Percentiles rank a stretch among this genome's conserved stretches.
phyloP scores from a whole-genome alignment of 2,329 filamentous ascomycete species.

The Colletotrichum magnum region DNA sequence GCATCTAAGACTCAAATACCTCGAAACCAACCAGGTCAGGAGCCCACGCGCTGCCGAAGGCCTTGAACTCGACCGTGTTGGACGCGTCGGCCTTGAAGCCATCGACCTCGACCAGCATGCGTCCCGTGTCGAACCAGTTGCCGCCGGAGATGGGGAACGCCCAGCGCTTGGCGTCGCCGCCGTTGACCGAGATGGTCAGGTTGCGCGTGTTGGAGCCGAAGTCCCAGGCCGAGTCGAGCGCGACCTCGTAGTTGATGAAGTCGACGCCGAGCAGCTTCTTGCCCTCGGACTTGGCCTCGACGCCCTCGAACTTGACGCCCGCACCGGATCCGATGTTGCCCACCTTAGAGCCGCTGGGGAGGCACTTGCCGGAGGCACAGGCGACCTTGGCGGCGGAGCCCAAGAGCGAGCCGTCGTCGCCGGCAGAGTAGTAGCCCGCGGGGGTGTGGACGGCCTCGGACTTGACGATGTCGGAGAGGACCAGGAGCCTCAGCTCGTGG shows the following conservation, averaged over 20 bases:
- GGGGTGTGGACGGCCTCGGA: constrained; percentile 43
- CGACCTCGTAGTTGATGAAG: constrained; percentile 68
- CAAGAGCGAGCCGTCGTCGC: constrained; percentile 50
- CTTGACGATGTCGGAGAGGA: constrained; percentile 52
- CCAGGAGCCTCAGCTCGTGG: constrained; percentile 57
- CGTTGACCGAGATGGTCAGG: constrained; percentile 64
- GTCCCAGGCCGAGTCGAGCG: constrained; percentile 46
- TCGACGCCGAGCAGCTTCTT: constrained; percentile 61
- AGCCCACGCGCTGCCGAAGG: constrained; percentile 45
- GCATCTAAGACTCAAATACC: constrained; percentile 13
- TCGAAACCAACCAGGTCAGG: constrained; percentile 62
- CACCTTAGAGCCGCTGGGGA: constrained; percentile 60
- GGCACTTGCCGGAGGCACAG: constrained; percentile 57
- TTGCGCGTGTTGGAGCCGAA: constrained; percentile 64
- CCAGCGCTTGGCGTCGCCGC: constrained; percentile 56
- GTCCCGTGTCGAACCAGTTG: constrained; percentile 65
- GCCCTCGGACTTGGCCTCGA: constrained; percentile 48
- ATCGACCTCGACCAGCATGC: constrained; percentile 59
- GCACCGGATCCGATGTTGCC: constrained; percentile 53
- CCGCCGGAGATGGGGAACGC: constrained; percentile 65
- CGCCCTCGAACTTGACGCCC: constrained; percentile 52
- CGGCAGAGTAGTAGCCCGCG: constrained; percentile 59
- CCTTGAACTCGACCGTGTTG: constrained; percentile 54
- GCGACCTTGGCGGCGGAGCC: constrained; percentile 52
- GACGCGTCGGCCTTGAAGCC: constrained; percentile 59